phyloP scores from a whole-genome alignment of 768 basidiomycete genomes.

The Lentinula edodes region DNA sequence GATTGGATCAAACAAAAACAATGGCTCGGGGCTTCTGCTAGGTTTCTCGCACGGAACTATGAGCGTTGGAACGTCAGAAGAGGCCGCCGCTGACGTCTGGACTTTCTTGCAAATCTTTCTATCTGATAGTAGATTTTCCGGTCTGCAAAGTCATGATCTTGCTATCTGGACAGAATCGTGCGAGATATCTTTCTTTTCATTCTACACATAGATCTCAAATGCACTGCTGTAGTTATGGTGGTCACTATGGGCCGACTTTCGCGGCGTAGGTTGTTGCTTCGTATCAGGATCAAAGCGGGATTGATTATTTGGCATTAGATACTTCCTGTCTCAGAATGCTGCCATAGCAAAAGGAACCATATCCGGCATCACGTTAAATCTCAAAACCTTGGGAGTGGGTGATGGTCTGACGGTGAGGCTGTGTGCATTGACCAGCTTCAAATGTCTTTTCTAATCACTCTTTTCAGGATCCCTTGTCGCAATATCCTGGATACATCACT shows the following conservation, averaged over 20 bases:
- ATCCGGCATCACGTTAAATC: constrained; percentile 44
- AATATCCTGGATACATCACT: constrained; percentile 53
- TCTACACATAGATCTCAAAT: not conserved
- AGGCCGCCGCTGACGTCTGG: constrained; percentile 34
- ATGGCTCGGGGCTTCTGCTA: constrained; percentile 14
- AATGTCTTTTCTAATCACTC: not conserved
- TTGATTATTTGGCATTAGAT: constrained; percentile 19
- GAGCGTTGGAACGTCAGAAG: constrained; percentile 24
- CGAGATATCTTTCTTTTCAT: not conserved
- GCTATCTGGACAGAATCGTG: constrained; percentile 38
- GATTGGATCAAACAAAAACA: no score
- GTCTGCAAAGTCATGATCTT: constrained; percentile 26
- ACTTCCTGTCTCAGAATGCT: constrained; percentile 56
- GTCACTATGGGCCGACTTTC: constrained; percentile 67
- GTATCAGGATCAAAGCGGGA: not conserved
- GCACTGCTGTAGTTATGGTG: constrained; percentile 47
- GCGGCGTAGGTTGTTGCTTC: constrained; percentile 34
- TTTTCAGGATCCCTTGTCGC: constrained; percentile 34
- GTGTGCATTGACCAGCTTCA: not conserved
- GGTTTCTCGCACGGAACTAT: constrained; percentile 35
- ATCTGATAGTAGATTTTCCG: constrained; percentile 28
- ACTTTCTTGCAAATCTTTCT: constrained; percentile 37
- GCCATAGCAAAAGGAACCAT: constrained; percentile 44
- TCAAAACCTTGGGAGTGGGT: constrained; percentile 60
- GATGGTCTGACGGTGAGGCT: constrained; percentile 51